phyloP scores from a whole-genome alignment of 495 filamentous ascomycete genomes.

The Hyaloscypha bicolor region DNA sequence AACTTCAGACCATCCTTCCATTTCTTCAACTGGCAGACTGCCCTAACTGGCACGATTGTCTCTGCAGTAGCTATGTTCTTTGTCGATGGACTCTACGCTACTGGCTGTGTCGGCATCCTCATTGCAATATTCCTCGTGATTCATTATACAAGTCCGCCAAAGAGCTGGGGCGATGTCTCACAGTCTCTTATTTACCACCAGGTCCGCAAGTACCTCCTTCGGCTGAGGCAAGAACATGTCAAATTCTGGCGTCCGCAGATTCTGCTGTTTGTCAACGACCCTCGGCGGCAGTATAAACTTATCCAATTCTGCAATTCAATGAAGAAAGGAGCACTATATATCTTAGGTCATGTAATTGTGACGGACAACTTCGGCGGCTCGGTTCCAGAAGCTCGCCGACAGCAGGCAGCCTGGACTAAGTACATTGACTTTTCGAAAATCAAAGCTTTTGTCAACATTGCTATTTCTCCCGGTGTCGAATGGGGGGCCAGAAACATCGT shows the following conservation, averaged over 20 bases:
- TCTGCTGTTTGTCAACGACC: slow-evolving; percentile 80
- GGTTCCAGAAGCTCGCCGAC: slow-evolving; percentile 78
- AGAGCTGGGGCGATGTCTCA: slow-evolving; percentile 88
- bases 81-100: slow-evolving; percentile 82
- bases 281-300: slow-evolving; percentile 73
- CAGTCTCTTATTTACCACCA: slow-evolving; percentile 91
- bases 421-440: slow-evolving; percentile 86
- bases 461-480: slow-evolving; percentile 77
- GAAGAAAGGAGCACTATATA: slow-evolving; percentile 85
- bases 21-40: slow-evolving; percentile 87
- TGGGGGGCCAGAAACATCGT: slow-evolving; percentile 87
- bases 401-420: slow-evolving; percentile 82
- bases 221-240: slow-evolving; percentile 83
- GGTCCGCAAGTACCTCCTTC: slow-evolving; percentile 83
- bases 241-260: slow-evolving; percentile 92
- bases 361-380: slow-evolving; percentile 77
- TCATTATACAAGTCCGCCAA: slow-evolving; percentile 82
- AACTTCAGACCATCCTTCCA: slow-evolving; percentile 89
- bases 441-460: slow-evolving; percentile 87
- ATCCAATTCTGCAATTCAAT: slow-evolving; percentile 91
- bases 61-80: slow-evolving; percentile 86
- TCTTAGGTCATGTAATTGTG: slow-evolving; percentile 85
- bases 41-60: slow-evolving; percentile 69
- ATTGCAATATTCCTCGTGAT: slow-evolving; percentile 80
- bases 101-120: slow-evolving; percentile 71